Evolutionary conservation across 1,284 basidiomycete species (phyloP), one percentile per base, ranked within the genome.

Genomic region (Sphagnurus paluster): DNA sequence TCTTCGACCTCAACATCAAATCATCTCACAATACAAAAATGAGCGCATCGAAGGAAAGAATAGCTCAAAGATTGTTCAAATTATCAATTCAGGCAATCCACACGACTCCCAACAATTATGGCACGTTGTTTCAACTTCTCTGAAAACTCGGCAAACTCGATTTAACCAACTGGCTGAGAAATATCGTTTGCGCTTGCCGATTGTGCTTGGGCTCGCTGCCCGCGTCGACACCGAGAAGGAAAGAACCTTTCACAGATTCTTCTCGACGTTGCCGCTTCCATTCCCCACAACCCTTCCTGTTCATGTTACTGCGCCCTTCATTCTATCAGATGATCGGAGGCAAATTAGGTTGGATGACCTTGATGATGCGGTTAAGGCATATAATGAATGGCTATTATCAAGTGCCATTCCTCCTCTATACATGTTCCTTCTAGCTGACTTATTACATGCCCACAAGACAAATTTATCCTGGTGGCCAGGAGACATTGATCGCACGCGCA

Each of bases 301-400:
- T 1, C 69, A 72, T 39, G 52, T 70, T 9, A 64, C 59, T 38
- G 68, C 66, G 7, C 61, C 66, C 1, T 71, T 70, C 47, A 57
- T 66, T 32, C 54, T 72, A n/a, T 61, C 52, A 5, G 44, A 47
- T 17, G 49, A 50, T 25, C 38, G 69, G 35, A 53, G 68, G 17
- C 61, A 64, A 32, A 67, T 75, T 37, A 63, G 71, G 4, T 49
- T 65, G 28, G 68, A 69, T 56, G 61, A 59, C 4, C 59, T 62
- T 26, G 64, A 65, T 25, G 62, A 56, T 28, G 46, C 51, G 4
- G 72, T 72, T 44, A 64, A 69, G 1, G 36, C 47, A 5, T 76
- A 69, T 52, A 76, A 77, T 45, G 55, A 46, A 10, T 76, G 72
- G 72, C 55, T 77, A 3, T 59, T 76, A 1, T 52, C 60, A 1